These are phyloP conservation scores for Alliaria petiolata DNA, from an alignment of 345 rosid species.

Conservation along the genomic window DNA sequence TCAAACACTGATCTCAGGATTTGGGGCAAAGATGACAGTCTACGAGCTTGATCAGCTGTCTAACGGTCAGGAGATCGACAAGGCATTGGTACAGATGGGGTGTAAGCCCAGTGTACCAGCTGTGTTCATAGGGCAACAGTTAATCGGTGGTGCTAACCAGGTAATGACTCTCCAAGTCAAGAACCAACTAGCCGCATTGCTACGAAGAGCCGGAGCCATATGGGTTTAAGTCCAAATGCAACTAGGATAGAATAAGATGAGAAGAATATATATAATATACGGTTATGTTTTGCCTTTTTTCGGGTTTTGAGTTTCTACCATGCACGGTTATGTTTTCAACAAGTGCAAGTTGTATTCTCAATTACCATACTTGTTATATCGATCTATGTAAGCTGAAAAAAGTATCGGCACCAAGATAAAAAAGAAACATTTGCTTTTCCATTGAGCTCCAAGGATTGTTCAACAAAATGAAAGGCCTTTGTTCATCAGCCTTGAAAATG, in stretches of 20 bases:
- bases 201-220: conserved; percentile 41
- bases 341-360: conserved; percentile 29
- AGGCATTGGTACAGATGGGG: conserved; percentile 58
- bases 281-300: not conserved
- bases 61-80: conserved; percentile 54
- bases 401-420: not conserved
- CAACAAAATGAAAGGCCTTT: not conserved
- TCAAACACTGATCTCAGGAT: conserved; percentile 56
- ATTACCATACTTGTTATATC: conserved; percentile 7
- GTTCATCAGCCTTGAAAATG: not conserved
- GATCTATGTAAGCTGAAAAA: conserved; percentile 9
- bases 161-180: conserved; percentile 47
- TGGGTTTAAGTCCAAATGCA: conserved; percentile 30
- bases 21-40: conserved; percentile 67
- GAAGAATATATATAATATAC: not conserved
- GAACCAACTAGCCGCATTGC: conserved; percentile 34
- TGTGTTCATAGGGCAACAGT: conserved; percentile 72
- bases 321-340: conserved; percentile 21
- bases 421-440: conserved; percentile 3
- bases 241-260: conserved; percentile 24
- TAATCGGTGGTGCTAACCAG: conserved; percentile 74
- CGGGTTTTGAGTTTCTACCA: conserved; percentile 5
- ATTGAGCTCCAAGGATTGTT: not conserved
- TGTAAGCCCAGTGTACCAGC: conserved; percentile 62
- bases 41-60: conserved; percentile 68